These are phyloP conservation scores for Passiflora organensis DNA, from an alignment of 345 rosid genomes.

Conservation along the genomic window DNA sequence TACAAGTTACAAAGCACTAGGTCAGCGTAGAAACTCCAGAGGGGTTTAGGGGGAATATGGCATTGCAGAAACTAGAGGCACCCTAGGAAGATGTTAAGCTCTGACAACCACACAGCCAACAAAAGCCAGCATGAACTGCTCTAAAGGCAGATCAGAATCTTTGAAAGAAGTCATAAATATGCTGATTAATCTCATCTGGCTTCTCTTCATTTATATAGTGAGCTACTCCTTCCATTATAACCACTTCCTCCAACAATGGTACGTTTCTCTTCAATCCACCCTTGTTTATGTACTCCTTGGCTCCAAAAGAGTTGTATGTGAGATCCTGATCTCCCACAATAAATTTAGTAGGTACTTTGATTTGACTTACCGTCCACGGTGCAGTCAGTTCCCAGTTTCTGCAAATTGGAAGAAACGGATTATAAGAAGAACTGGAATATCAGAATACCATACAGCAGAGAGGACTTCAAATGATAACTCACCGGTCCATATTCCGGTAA, in stretches of 20 bases:
- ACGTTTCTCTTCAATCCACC: conserved; percentile 26
- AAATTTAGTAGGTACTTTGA: conserved; percentile 17
- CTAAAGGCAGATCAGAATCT: conserved; percentile 12
- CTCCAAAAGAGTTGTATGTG: conserved; percentile 12
- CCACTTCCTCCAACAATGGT: conserved; percentile 23
- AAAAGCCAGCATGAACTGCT: too few relatives aligned
- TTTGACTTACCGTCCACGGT: conserved; percentile 21
- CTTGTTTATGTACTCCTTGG: conserved; percentile 24
- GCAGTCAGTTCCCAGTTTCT: conserved; percentile 29
- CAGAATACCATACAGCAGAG: not conserved
- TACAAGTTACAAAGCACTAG: too few relatives aligned
- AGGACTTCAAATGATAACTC: not conserved
- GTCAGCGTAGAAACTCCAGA: too few relatives aligned
- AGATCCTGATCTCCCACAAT: conserved; percentile 30
- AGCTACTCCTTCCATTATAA: conserved; percentile 35
- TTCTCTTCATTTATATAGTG: conserved; percentile 36
- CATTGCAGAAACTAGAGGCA: too few relatives aligned
- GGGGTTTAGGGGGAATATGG: too few relatives aligned
- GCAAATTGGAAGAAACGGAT: not conserved
- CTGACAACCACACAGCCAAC: too few relatives aligned
- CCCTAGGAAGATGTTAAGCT: too few relatives aligned
- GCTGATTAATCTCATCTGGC: conserved; percentile 24
- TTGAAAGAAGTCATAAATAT: conserved; percentile 24
- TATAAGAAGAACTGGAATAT: not conserved
- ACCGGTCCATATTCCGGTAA: conserved; percentile 20